Percentiles rank a stretch among this genome's conserved stretches.
phyloP scores from a whole-genome alignment of 352 stramenopile species.

The Phytophthora pistaciae region DNA sequence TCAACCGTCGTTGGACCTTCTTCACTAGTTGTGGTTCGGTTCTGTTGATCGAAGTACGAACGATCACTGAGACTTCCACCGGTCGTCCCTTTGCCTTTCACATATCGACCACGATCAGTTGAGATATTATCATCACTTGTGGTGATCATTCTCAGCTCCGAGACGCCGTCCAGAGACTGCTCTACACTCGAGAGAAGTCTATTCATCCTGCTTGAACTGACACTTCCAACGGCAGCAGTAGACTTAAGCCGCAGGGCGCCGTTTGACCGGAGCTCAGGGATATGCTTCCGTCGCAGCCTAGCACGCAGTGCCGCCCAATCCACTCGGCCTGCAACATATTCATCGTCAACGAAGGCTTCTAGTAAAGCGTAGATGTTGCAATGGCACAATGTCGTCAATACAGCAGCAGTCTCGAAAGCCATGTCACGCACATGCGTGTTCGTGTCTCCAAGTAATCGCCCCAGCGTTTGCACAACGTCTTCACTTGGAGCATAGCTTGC shows the following conservation, averaged over 20 bases:
- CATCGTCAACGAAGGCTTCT: slow-evolving; percentile 58
- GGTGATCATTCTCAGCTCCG: slow-evolving; percentile 49
- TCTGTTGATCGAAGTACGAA: slow-evolving; percentile 41
- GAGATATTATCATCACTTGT: slow-evolving; percentile 10
- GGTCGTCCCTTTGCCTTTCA: slow-evolving; percentile 10
- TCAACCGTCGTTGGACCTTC: slow-evolving; percentile 28
- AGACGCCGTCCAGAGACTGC: slow-evolving; percentile 48
- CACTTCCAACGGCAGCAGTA: neutral
- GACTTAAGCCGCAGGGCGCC: slow-evolving; percentile 32
- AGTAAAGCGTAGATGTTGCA: slow-evolving; percentile 58
- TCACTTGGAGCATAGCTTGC: slow-evolving; percentile 26
- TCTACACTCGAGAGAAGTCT: slow-evolving; percentile 30
- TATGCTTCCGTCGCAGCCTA: slow-evolving; percentile 43
- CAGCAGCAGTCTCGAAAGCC: slow-evolving; percentile 54
- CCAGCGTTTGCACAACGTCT: slow-evolving; percentile 48
- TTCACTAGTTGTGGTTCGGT: slow-evolving; percentile 12
- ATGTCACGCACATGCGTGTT: slow-evolving; percentile 51
- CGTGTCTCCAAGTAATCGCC: slow-evolving; percentile 57
- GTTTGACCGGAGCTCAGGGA: slow-evolving; percentile 50
- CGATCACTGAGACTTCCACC: slow-evolving; percentile 53
- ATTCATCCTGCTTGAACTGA: slow-evolving; percentile 3
- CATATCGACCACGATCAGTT: neutral
- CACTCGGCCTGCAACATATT: slow-evolving; percentile 58
- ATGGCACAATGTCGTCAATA: slow-evolving; percentile 38
- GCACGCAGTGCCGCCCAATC: slow-evolving; percentile 57